phyloP scores from a whole-genome alignment of 2,329 filamentous ascomycete genomes.

The Hymenoscyphus infarciens region DNA sequence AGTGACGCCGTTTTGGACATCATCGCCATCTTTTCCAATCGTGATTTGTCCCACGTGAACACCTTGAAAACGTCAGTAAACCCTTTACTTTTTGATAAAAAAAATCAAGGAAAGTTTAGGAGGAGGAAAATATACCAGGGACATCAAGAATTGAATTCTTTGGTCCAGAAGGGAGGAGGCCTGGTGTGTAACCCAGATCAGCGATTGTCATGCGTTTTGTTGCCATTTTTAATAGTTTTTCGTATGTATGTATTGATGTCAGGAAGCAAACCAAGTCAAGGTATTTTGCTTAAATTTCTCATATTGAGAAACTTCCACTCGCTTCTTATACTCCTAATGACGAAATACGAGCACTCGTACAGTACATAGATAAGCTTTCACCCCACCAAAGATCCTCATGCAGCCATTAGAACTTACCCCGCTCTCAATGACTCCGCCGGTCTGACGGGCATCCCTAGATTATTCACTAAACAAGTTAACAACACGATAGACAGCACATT shows the following conservation, averaged over 20 bases:
- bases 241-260: too few relatives aligned
- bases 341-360: not conserved
- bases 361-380: not conserved
- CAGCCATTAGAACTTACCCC: not conserved
- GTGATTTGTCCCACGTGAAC: constrained; percentile 33
- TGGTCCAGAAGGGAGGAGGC: constrained; percentile 26
- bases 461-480: not conserved
- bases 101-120: not conserved
- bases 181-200: constrained; percentile 30
- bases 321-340: too few relatives aligned
- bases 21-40: constrained; percentile 27
- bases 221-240: too few relatives aligned
- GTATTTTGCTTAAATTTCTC: too few relatives aligned
- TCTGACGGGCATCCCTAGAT: not conserved
- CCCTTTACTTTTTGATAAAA: not conserved
- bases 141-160: constrained; percentile 35
- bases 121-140: constrained; percentile 17
- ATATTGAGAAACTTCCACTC: too few relatives aligned
- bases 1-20: constrained; percentile 31
- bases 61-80: constrained; percentile 16
- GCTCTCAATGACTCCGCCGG: constrained; percentile 1
- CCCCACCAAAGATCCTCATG: not conserved
- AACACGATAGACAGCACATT: too few relatives aligned
- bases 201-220: constrained; percentile 27
- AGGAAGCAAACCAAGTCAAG: too few relatives aligned